Evolutionary conservation across 1,139 yeast species (phyloP).

Genomic region (Arxiozyma heterogenica): DNA sequence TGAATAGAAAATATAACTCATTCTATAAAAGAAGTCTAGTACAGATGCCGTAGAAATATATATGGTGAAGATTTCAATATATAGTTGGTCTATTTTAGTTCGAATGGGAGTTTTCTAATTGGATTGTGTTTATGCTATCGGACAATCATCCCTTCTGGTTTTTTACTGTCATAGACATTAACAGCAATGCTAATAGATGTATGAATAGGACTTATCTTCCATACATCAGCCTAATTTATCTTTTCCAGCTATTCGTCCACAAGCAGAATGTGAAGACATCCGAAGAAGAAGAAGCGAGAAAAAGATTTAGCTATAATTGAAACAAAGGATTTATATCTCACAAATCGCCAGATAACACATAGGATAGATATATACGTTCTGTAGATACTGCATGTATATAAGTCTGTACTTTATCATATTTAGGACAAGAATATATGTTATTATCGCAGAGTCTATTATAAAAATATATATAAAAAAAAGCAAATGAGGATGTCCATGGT

Average conservation of each 20-base stretch:
- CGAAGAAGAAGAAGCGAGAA: background rate
- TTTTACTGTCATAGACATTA: background rate
- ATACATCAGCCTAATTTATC: background rate
- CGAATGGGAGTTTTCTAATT: background rate
- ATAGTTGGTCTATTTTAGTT: background rate
- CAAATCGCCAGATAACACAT: too few species aligned
- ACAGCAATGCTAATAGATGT: too few species aligned
- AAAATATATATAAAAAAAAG: too few species aligned
- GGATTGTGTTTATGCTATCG: background rate
- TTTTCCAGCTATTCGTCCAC: too few species aligned
- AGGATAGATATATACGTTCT: too few species aligned
- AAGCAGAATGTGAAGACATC: too few species aligned
- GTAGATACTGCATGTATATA: background rate
- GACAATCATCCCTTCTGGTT: background rate
- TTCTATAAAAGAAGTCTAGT: conserved; percentile 17
- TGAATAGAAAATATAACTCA: conserved; percentile 16
- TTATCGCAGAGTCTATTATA: too few species aligned
- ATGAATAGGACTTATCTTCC: background rate
- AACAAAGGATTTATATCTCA: too few species aligned
- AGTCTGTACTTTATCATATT: background rate
- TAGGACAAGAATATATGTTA: too few species aligned
- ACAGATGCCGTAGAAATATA: conserved; percentile 5
- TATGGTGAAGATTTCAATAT: background rate
- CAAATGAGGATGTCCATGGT: background rate
- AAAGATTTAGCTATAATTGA: background rate